Evolutionary conservation across 2,329 filamentous ascomycete genomes (phyloP), one percentile per base, ranked within the genome.

Genomic region (Calycina herbarum): DNA sequence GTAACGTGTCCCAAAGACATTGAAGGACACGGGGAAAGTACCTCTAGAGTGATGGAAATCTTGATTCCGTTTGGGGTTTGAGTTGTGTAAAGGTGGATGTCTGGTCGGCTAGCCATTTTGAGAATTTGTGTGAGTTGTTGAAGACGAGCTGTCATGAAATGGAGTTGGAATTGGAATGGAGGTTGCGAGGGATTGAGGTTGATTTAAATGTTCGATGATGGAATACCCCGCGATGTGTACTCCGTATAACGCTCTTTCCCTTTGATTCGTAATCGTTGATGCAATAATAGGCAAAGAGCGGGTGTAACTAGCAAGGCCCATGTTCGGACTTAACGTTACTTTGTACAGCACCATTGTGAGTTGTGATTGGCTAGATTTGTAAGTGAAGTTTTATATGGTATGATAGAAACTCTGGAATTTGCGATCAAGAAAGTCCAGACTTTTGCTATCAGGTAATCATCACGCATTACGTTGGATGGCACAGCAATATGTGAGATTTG

Each of bases 31-130:
- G 4, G 48, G 20, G 48, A 24, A 5, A 8, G n/a, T 54, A 54
- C 48, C 79, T 96, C 93, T 17, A 97, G 81, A 10, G 92, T 84
- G 70, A 97, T 96, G 64, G 91, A 93, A 68, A 92, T 86, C 78
- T 96, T 97, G 83, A 95, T 90, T 69, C 93, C 93, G 79, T 97
- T 97, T 57, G 94, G 92, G 61, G 94, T 97, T 74, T 88, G 85
- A 13, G 85, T 83, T 13, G 93, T 96, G 82, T 78, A 79, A 8
- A 75, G 69, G 38, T 73, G 70, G 64, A 76, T 73, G 33, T 75
- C 68, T 56, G 74, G 73, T 63, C 71, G 76, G 63, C 74, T 71
- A 24, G 80, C 75, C 81, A 83, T 84, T 42, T 75, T 82, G 72
- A 73, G 35, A 58, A 71, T 67, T 59, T 67, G 58, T 66, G 68